Evolutionary conservation across 192 early-diverging fungal genomes (phyloP), one percentile per base, ranked within the genome.

Genomic region (Coemansia sp.): DNA sequence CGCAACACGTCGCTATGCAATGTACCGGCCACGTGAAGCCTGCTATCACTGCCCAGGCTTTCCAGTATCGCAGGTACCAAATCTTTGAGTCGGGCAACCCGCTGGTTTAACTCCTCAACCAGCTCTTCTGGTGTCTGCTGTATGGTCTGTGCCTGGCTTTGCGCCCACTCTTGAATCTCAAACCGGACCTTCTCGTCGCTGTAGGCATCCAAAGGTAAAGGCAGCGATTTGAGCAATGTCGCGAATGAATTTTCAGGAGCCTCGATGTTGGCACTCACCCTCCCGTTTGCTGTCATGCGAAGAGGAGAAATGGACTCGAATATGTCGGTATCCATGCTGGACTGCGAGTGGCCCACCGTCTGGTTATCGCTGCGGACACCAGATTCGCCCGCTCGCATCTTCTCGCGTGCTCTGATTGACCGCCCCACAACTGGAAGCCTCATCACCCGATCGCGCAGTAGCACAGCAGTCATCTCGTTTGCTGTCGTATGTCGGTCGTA

Each of bases 161-260:
- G 22, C 1, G 72, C 69, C 78, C 78, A 81, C 23, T 67, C 65
- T 23, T 69, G 65, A 35, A 75, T 66, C 14, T 66, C 78, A 5
- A 43, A 29, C 22, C 69, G 47, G 19, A 73, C 45, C 14, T 52
- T 52, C 17, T 59, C 66, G 9, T 61, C 47, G 38, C 38, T 62
- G 15, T 22, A 32, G 0, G 50, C 12, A 17, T 27, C 22, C 5
- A 9, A 14, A 21, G 45, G 45, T 3, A 25, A 15, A 12, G 59
- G 58, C 22, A 64, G 39, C 12, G 62, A 57, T 32, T 47, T 37
- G 32, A 81, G 53, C 5, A 81, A 37, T 24, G 27, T 38, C 1
- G 69, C 32, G 63, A 81, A 72, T 8, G 67, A 51, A 8, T 67
- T 39, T 8, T 61, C 62, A 1, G 45, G 35, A 4, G 57, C 43